phyloP scores from a whole-genome alignment of 2,329 filamentous ascomycete genomes.

The Paracoccidioides lutzii region DNA sequence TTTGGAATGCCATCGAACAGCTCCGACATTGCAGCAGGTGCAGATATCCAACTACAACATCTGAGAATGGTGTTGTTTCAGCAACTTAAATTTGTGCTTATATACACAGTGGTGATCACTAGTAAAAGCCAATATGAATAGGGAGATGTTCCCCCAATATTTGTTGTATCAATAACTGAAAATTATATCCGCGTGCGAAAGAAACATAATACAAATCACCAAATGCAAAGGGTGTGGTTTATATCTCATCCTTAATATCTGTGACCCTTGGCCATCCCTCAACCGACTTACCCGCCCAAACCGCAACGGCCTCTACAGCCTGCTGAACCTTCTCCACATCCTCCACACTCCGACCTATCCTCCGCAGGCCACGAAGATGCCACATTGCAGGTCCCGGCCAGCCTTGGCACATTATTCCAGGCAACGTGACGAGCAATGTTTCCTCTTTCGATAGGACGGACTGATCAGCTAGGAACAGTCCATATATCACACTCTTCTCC shows the following conservation, averaged over 20 bases:
- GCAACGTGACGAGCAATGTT: conserved; percentile 32
- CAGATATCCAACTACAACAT: too few species aligned
- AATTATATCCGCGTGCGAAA: not conserved
- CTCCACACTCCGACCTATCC: conserved; percentile 26
- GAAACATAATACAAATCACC: not conserved
- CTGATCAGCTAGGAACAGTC: conserved; percentile 36
- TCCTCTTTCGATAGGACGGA: conserved; percentile 30
- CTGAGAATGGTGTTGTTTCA: not conserved
- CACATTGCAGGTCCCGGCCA: conserved; percentile 30
- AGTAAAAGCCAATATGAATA: not conserved
- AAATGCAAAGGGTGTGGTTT: not conserved
- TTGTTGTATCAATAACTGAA: not conserved
- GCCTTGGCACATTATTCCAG: conserved; percentile 35
- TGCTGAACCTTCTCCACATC: conserved; percentile 27
- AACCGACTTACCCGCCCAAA: conserved; percentile 12
- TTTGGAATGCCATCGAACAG: not conserved
- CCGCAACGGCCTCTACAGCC: conserved; percentile 13
- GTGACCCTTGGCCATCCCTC: conserved; percentile 14
- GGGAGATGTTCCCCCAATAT: not conserved
- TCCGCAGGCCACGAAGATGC: conserved; percentile 34
- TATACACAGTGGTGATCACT: not conserved
- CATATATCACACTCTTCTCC: conserved; percentile 62
- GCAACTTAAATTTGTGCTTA: not conserved
- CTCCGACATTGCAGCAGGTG: not conserved
- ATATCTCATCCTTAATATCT: conserved; percentile 13